Percentiles rank a stretch among this genome's conserved stretches.
These are phyloP conservation scores for Groenewaldozyma tartarivorans DNA, from an alignment of 805 yeast species.

Conservation along the genomic window DNA sequence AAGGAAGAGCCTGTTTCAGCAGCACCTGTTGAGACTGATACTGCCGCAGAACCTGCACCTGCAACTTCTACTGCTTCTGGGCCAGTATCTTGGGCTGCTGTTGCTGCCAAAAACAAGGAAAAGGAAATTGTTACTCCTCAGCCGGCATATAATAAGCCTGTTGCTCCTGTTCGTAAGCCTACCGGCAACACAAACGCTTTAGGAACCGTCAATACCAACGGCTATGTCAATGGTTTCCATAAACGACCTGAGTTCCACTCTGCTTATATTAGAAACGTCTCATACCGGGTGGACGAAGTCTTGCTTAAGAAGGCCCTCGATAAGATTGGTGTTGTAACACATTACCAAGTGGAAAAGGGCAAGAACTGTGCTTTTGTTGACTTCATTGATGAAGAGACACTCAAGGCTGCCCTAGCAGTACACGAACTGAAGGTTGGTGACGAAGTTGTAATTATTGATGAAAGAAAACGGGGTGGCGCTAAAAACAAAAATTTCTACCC, in stretches of 20 bases:
- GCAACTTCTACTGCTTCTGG: conserved; percentile 6
- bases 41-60: conserved; percentile 5
- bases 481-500: conserved; percentile 10
- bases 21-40: background rate
- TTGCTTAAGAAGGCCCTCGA: conserved; percentile 23
- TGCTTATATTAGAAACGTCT: conserved; percentile 29
- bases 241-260: conserved; percentile 23
- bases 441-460: conserved; percentile 23
- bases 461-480: conserved; percentile 25
- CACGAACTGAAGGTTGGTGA: conserved; percentile 24
- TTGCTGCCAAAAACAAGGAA: conserved; percentile 9
- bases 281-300: conserved; percentile 19
- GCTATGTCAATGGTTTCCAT: background rate
- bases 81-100: conserved; percentile 14
- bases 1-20: background rate
- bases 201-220: background rate
- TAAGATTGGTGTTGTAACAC: conserved; percentile 25
- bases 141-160: background rate
- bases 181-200: background rate
- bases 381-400: conserved; percentile 23
- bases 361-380: conserved; percentile 31
- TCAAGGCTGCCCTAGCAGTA: conserved; percentile 24
- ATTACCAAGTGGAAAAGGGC: conserved; percentile 26
- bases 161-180: conserved; percentile 1
- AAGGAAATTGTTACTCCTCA: conserved; percentile 7